Evolutionary conservation across 768 basidiomycete species (phyloP), one percentile per base, ranked within the genome.

Genomic region (Daedaleopsis nitida): DNA sequence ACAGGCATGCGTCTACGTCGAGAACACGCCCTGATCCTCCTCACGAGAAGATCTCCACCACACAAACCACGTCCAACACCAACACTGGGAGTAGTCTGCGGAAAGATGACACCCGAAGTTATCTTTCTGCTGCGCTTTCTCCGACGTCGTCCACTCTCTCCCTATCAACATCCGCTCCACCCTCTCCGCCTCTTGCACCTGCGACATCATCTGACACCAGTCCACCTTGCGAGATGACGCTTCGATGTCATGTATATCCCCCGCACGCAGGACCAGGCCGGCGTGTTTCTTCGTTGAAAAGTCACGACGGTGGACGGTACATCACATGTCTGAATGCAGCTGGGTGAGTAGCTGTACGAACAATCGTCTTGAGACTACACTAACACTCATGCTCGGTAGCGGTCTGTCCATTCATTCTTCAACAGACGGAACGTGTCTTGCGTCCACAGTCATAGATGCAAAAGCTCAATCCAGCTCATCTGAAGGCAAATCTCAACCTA

Each of bases 281-380:
- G 50, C 70, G 77, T 13, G 77, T 87, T 1, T 74, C 79, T 19
- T 77, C 79, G n/a, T 69, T 91, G 35, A 69, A 78, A 10, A 54
- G 81, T 11, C 71, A 86, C 13, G 74, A 79, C n/a, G 72, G 76
- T 24, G 73, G 76, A 13, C 62, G 73, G 11, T 70, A 82, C 50
- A 58, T 90, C 27, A 74, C 82, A 1, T 82, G 82, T 23, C 72
- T 93, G 43, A 87, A 87, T 53, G 79, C 84, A 65, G 79, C 82
- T 44, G 92, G 91, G 91, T 91, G 68, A 69, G 78, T 71, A 14
- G 10, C 0, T 23, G 16, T 7, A 44, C 19, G 23, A 24, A 48
- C 13, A 9, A 52, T 3, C 14, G 2, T 11, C 12, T n/a, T 12
- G 11, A 7, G 19, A 21, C 19, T 24, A 2, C 4, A 52, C 44